Evolutionary conservation across 1,284 basidiomycete species (phyloP).

Genomic region (Ustilago shanxiensis): DNA sequence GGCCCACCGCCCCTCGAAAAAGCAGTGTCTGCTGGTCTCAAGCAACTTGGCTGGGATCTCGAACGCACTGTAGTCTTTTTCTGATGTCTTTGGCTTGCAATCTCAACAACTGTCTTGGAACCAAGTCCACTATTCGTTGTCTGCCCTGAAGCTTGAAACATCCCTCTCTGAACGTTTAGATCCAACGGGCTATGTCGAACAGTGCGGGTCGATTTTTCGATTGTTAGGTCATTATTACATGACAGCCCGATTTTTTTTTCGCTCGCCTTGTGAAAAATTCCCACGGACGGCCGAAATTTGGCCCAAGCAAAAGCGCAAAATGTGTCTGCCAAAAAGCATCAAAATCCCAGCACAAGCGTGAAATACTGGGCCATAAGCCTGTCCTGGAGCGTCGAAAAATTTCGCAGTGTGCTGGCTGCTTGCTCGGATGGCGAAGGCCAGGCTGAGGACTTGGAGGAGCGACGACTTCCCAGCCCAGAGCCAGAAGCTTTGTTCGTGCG

Average conservation of each 20-base stretch:
- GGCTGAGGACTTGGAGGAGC: not conserved
- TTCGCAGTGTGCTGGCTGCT: not conserved
- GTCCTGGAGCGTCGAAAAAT: not conserved
- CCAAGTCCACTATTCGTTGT: not conserved
- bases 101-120: not conserved
- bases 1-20: slow-evolving; percentile 74
- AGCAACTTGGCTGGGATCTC: slow-evolving; percentile 61
- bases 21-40: slow-evolving; percentile 47
- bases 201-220: not conserved
- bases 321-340: not conserved
- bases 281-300: slow-evolving; percentile 18
- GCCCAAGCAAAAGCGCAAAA: not conserved
- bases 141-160: not conserved
- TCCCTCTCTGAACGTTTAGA: too few relatives aligned
- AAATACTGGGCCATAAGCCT: too few relatives aligned
- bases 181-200: too few relatives aligned
- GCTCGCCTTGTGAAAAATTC: too few relatives aligned
- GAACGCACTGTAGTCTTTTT: slow-evolving; percentile 62
- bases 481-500: not conserved
- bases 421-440: too few relatives aligned
- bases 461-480: not conserved
- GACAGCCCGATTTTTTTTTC: too few relatives aligned
- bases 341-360: too few relatives aligned
- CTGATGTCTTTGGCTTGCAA: slow-evolving; percentile 21
- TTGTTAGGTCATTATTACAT: too few relatives aligned